Evolutionary conservation across 106 monocot genomes (phyloP), one percentile per base, ranked within the genome.

Genomic region (Alisma plantagoaquatica): DNA sequence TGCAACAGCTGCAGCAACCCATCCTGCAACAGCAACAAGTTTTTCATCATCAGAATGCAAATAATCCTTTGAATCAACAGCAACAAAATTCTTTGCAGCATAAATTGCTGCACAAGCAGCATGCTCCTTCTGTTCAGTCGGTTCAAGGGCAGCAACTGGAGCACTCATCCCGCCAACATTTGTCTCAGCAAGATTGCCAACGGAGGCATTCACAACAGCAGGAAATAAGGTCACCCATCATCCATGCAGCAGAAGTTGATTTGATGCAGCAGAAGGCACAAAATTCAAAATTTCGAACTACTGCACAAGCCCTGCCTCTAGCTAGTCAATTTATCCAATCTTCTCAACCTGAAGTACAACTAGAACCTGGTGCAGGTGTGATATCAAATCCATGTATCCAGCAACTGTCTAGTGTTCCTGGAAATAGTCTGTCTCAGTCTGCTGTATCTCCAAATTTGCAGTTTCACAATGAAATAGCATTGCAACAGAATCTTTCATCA

Each of bases 381-480:
- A 68, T 27, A 43, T 56, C 62, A 16, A 67, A 35, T 18, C 48
- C 56, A 29, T 70, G 62, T 10, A 29, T 44, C 24, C 61, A 67
- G 23, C 75, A 62, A 33, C 26, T 50, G 9, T 9, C 45, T 0
- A 44, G 21, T 60, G 23, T 56, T 20, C n/a, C 67, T 3, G 65
- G 25, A 41, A 21, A 29, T 17, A 42, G 57, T 23, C 27, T 71
- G n/a, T n/a, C n/a, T n/a, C n/a, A n/a, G 20, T 70, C 68, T 51
- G 45, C 73, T 10, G 56, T 69, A 31, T 18, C 68, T 61, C 69
- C 64, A 56, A 45, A 41, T 2, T 47, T 69, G 38, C 75, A 72
- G 33, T 41, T 59, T 41, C 81, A 77, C 24, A 73, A 74, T 46
- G 54, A 60, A 45, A 27, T 65, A 9, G 76, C 72, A 2, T 64